Evolutionary conservation across 31 red algal genomes (phyloP).

Genomic region (Asparagopsis taxiformis): DNA sequence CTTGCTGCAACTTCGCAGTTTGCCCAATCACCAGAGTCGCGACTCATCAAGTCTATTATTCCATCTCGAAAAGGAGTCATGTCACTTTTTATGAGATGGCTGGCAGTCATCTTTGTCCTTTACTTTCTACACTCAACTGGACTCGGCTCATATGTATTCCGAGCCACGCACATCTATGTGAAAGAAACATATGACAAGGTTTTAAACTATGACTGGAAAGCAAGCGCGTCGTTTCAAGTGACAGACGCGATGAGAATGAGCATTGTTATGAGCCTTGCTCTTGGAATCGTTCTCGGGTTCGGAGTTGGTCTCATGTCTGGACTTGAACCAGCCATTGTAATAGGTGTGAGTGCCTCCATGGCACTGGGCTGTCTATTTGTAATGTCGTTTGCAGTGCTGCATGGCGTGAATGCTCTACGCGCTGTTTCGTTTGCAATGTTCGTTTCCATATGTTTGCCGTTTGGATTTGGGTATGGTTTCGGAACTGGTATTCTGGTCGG

Average conservation of each 20-base stretch:
- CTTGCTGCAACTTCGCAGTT: no score
- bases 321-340: slow-evolving; percentile 42
- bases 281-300: slow-evolving; percentile 31
- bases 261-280: slow-evolving; percentile 40
- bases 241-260: slow-evolving; percentile 47
- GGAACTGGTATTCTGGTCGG: slow-evolving; percentile 33
- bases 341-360: slow-evolving; percentile 53
- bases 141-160: no score
- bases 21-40: no score
- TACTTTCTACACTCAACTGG: no score
- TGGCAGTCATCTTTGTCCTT: no score
- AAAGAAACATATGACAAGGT: neutral
- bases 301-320: slow-evolving; percentile 45
- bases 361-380: slow-evolving; percentile 56
- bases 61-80: no score
- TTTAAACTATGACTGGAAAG: slow-evolving; percentile 26
- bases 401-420: slow-evolving; percentile 49
- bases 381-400: slow-evolving; percentile 50
- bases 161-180: no score
- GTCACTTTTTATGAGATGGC: no score
- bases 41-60: no score
- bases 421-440: slow-evolving; percentile 41
- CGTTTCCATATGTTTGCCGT: slow-evolving; percentile 34
- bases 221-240: slow-evolving; percentile 25
- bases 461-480: slow-evolving; percentile 49